These are phyloP conservation scores for Termitomyces sp. DNA, from an alignment of 768 basidiomycete genomes.

Conservation along the genomic window DNA sequence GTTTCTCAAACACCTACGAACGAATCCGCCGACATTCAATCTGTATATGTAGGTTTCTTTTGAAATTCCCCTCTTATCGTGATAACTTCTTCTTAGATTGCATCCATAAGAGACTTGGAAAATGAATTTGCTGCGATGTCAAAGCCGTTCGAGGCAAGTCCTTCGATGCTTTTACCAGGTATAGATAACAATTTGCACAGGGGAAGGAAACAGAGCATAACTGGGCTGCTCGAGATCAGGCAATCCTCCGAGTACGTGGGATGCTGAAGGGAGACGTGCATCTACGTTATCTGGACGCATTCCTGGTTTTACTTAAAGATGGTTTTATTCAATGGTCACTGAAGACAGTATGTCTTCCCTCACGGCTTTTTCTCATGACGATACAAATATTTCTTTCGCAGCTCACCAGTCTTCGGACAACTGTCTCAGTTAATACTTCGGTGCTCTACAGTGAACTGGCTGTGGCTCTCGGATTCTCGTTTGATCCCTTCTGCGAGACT, in stretches of 20 bases:
- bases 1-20: constrained; percentile 29
- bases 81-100: constrained; percentile 47
- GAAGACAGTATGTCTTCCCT: constrained; percentile 55
- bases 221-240: constrained; percentile 79
- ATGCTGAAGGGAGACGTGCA: constrained; percentile 88
- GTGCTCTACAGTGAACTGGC: constrained; percentile 74
- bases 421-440: constrained; percentile 76
- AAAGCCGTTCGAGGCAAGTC: constrained; percentile 70
- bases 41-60: constrained; percentile 58
- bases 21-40: constrained; percentile 44
- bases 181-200: constrained; percentile 27
- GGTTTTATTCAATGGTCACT: constrained; percentile 77
- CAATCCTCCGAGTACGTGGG: constrained; percentile 73
- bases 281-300: constrained; percentile 64
- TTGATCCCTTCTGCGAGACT: constrained; percentile 80
- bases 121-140: constrained; percentile 77
- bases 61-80: not conserved
- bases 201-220: constrained; percentile 98
- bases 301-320: constrained; percentile 68
- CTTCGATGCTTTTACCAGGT: not conserved
- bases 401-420: constrained; percentile 88
- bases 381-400: constrained; percentile 23
- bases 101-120: constrained; percentile 81
- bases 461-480: constrained; percentile 48
- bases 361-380: not conserved